phyloP scores from a whole-genome alignment of 192 early-diverging fungal species.

The Coemansia sp. region DNA sequence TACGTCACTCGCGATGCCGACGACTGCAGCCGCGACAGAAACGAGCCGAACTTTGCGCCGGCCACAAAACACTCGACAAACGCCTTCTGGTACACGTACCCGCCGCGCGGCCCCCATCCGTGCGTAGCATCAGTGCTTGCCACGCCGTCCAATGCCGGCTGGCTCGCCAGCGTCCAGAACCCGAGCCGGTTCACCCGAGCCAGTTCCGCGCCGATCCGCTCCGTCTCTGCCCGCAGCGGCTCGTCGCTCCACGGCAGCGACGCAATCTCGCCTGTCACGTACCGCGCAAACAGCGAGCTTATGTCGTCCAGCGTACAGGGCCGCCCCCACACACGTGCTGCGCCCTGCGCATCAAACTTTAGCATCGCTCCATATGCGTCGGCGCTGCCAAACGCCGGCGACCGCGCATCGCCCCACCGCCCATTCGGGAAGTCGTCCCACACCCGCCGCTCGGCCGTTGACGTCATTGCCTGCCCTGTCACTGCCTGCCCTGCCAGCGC shows the following conservation, averaged over 20 bases:
- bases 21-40: conserved; percentile 68
- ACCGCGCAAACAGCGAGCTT: conserved; percentile 71
- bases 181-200: conserved; percentile 72
- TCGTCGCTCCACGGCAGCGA: conserved; percentile 91
- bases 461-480: neutral
- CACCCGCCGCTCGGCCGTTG: conserved; percentile 15
- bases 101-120: conserved; percentile 98
- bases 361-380: conserved; percentile 83
- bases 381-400: conserved; percentile 80
- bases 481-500: neutral
- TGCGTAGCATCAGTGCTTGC: conserved; percentile 67
- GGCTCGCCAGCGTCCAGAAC: conserved; percentile 92
- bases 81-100: conserved; percentile 97
- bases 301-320: conserved; percentile 68
- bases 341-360: conserved; percentile 67
- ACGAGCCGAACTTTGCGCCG: conserved; percentile 61
- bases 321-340: conserved; percentile 72
- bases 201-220: conserved; percentile 68
- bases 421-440: conserved; percentile 99
- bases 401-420: conserved; percentile 96
- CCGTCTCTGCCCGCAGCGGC: conserved; percentile 71
- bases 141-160: conserved; percentile 93
- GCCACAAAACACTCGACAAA: conserved; percentile 96
- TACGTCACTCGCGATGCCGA: conserved; percentile 76
- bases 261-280: conserved; percentile 69